Base-by-base conservation (phyloP, 2,329 filamentous ascomycete genomes). In the Trichophyton equinum region DNA sequence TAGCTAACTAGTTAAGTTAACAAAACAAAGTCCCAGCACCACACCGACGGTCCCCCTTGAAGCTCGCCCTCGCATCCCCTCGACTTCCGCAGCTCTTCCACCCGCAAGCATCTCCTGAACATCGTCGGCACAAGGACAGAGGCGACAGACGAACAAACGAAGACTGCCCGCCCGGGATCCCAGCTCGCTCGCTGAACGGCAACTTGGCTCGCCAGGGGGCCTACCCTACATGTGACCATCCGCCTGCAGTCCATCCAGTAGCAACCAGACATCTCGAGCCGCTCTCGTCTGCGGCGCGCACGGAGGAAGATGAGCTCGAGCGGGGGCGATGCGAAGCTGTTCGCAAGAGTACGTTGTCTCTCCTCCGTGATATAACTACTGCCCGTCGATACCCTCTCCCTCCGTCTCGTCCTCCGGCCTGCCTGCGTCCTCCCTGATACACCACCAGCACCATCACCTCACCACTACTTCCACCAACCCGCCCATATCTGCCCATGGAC, bases 311-410 rank as follows among this genome's bases (percentile, higher is more conserved):
- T 85, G 82, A 83, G 80, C 74, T 78, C 82, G 65, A 76, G 85
- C 75, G 89, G 89, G 78, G 91, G 94, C 77, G 94, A 97, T 85
- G 95, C 94, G 79, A 97, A 96, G 84, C 86, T 99, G 79, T 99
- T 99, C 81, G 92, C 94, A 76, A 86, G 94, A 81, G 94, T 99
- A 86, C 70, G 85, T 65, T 36, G 69, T 22, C 25, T 49, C 46
- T 25, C 13, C 18, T 51, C 11, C 9, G 15, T 27, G 13, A 53
- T 42, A 40, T 58, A 18, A 18, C 18, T 18, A 51, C 51, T 42
- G 58, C 47, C 46, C 46, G 46, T 22, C 7, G 46, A 51, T 51
- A 55, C 51, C 30, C 51, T 55, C 51, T 22, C 33, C 25, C 49
- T n/a, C 11, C 13, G 8, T 8, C 22, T 15, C 22, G 8, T n/a